Evolutionary conservation across 805 yeast species (phyloP), one percentile per base, ranked within the genome.

Genomic region (Suhomyces faveliae): DNA sequence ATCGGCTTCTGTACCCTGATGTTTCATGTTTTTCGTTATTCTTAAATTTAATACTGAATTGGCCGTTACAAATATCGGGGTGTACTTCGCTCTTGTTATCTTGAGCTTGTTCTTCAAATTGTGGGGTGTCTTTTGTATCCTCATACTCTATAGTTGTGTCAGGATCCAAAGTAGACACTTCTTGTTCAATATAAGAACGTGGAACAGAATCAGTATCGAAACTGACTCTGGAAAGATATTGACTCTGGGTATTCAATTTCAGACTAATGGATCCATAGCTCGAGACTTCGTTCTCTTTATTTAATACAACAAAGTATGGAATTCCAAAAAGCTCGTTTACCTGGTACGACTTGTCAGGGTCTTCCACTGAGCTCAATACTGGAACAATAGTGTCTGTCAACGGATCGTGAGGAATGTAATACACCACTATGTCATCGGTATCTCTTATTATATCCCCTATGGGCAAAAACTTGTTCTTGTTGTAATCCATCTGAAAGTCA

Each of bases 291-390:
- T 54, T 48, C 1, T 71, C 73, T 29, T 71, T 69, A 1, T 75
- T 60, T 45, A 89, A 58, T 0, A 82, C 75, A 23, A 90, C 71
- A 55, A 90, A 83, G 56, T 89, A 81, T 2, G 98, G 98, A 1
- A 84, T 62, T 1, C 90, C 95, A 66, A 89, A 87, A 1, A 83
- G 65, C 38, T 73, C 73, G 0, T 76, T 71, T 10, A 68, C 60
- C 9, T 64, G 63, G 44, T 67, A 66, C 1, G 70, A 62, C 39
- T 57, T 54, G 45, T 69, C 68, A 47, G 70, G 47, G 62, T 74
- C 66, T 56, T 72, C 60, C 54, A 75, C 58, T 37, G 63, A 50
- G 30, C 74, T 83, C 47, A 83, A 64, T 0, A 87, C 83, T 0
- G 94, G 92, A 7, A 85, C 72, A 19, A 85, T 63, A 6, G 64